phyloP scores from a whole-genome alignment of 768 basidiomycete genomes.

The Polyporus arcularius region DNA sequence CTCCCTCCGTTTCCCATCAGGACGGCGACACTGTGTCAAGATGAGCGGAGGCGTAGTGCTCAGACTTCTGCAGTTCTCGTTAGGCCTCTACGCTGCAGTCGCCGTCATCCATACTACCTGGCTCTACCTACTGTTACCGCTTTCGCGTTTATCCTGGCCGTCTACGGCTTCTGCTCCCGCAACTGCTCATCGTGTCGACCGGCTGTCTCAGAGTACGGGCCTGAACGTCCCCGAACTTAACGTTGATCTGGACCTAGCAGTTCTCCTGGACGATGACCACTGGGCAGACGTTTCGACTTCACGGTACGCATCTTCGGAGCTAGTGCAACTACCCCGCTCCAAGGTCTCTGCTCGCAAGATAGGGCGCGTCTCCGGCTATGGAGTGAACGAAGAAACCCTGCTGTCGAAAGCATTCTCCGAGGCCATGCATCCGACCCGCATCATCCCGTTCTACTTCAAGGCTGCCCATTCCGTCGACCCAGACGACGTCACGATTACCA shows the following conservation, averaged over 20 bases:
- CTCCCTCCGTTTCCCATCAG: too few relatives aligned
- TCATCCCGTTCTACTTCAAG: constrained; percentile 81
- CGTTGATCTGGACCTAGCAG: constrained; percentile 1
- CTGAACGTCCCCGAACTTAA: constrained; percentile 7
- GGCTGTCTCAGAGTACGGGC: too few relatives aligned
- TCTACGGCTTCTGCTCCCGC: background rate
- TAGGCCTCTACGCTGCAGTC: constrained; percentile 25
- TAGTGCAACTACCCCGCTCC: background rate
- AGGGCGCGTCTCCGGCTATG: background rate
- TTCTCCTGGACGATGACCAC: constrained; percentile 14
- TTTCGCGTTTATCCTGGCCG: background rate
- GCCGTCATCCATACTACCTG: constrained; percentile 36
- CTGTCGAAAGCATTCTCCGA: constrained; percentile 71
- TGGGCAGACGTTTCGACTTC: constrained; percentile 10
- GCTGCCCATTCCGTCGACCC: constrained; percentile 55
- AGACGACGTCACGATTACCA: constrained; percentile 83
- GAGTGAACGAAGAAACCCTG: constrained; percentile 50
- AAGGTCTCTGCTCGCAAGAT: background rate
- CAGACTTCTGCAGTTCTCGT: constrained; percentile 10
- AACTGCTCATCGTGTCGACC: too few relatives aligned
- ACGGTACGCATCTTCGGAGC: constrained; percentile 8
- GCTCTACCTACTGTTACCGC: constrained; percentile 21
- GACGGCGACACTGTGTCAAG: background rate
- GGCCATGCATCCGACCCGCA: constrained; percentile 71
- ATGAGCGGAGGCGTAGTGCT: background rate